Evolutionary conservation across 2,329 filamentous ascomycete genomes (phyloP), one percentile per base, ranked within the genome.

Genomic region (Fusarium lateritium): DNA sequence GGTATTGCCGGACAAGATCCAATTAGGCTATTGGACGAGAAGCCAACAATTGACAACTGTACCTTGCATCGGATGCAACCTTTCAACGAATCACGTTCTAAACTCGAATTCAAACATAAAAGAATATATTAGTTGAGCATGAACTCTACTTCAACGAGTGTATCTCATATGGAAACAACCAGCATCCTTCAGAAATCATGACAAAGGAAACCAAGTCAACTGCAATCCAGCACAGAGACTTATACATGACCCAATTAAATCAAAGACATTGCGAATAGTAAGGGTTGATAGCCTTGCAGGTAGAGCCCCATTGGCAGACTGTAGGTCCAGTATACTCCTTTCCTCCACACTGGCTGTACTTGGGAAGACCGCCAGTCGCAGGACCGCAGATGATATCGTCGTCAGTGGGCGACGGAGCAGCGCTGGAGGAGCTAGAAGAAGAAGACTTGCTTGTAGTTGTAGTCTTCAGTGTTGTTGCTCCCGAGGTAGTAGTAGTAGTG

Each of bases 281-380:
- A 1, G 45, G 43, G 2, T 73, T 73, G 0, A 66, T 6, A 2
- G 49, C 26, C 24, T 73, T 40, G 13, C 71, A 73, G 2, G 36
- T 69, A 2, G 69, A 62, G 0, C 71, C 71, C 69, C 66, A 73
- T 19, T 57, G 45, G 2, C 71, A 73, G 0, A 72, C 9, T 0
- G 58, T 69, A 7, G 66, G 56, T 0, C 71, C 71, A 0, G 50
- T 43, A 1, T 57, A 73, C 0, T 56, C 36, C 39, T 57, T 59
- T 0, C 71, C 71, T 26, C 71, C 71, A 3, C 71, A 73, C 51
- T 73, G 71, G 14, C 66, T 67, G 9, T 73, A 73, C 13, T 73
- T 73, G 2, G 69, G 56, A 7, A 73, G 36, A 4, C 69, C 69
- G 22, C 71, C 71, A 19, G 51, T 38, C 4, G 47, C 47, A 4